Evolutionary conservation across 169 alveolate genomes (phyloP).

Genomic region (Pseudocohnilembus persalinus): DNA sequence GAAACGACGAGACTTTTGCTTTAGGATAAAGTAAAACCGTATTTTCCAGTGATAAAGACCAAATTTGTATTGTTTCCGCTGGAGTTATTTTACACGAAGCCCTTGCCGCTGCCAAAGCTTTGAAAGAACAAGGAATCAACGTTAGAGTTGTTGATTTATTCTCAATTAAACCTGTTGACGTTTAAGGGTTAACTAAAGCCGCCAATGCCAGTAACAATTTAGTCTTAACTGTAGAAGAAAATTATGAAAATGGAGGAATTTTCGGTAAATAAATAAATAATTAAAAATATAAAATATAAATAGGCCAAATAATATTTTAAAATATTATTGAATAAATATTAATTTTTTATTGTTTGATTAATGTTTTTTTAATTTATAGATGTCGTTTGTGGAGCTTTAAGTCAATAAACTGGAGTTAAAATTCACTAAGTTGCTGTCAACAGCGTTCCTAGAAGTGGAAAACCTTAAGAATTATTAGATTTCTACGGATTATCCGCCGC

Average conservation of each 20-base stretch:
- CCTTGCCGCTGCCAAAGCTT: conserved; percentile 46
- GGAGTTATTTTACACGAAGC: conserved; percentile 60
- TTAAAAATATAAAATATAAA: not conserved
- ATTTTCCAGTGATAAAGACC: conserved; percentile 26
- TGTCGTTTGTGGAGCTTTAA: conserved; percentile 59
- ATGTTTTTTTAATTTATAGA: conserved; percentile 19
- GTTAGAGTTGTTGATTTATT: conserved; percentile 62
- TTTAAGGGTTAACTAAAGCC: conserved; percentile 20
- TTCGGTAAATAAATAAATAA: conserved; percentile 27
- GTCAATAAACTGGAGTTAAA: conserved; percentile 26
- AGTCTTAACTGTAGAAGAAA: conserved; percentile 67
- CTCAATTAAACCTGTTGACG: conserved; percentile 62
- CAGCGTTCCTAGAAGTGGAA: conserved; percentile 67
- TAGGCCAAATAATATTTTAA: no score
- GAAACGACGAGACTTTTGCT: conserved; percentile 38
- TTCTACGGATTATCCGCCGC: conserved; percentile 50
- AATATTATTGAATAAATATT: not conserved
- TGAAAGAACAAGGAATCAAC: conserved; percentile 39
- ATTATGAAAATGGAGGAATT: conserved; percentile 68
- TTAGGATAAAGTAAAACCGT: conserved; percentile 51
- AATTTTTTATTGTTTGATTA: not conserved
- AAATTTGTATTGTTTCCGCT: conserved; percentile 48
- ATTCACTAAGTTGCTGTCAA: conserved; percentile 47
- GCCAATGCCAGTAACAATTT: conserved; percentile 34
- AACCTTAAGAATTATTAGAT: conserved; percentile 53